These are phyloP conservation scores for Magnaporthiopsis rhizophila DNA, from an alignment of 2,329 filamentous ascomycete species.

Conservation along the genomic window DNA sequence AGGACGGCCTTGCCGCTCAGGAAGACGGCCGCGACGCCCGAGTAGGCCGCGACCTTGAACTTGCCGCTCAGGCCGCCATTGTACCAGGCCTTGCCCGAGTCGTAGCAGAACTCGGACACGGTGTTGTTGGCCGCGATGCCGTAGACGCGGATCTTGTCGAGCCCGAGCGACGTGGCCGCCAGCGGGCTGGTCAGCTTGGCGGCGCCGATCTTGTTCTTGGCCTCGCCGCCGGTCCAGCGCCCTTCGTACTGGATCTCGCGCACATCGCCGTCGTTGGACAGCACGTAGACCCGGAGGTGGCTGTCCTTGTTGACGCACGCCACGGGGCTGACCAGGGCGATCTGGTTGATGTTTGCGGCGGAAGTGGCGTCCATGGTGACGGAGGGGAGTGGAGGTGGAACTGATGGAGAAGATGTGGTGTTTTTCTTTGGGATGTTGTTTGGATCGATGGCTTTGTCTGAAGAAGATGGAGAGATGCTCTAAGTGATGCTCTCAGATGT, in stretches of 20 bases:
- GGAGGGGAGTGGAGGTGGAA: background rate
- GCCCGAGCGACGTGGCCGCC: constrained; percentile 9
- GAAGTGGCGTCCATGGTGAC: background rate
- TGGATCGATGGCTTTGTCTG: background rate
- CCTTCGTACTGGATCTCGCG: constrained; percentile 8
- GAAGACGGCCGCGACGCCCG: constrained; percentile 10
- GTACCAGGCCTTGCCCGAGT: constrained; percentile 9
- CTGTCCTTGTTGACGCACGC: constrained; percentile 10
- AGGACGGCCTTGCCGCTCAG: constrained; percentile 2
- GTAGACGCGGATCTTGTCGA: constrained; percentile 10
- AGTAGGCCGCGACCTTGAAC: constrained; percentile 9
- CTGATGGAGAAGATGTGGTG: background rate
- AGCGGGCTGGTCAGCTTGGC: constrained; percentile 8
- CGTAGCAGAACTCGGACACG: constrained; percentile 5
- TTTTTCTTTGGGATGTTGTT: background rate
- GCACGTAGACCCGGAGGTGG: constrained; percentile 11
- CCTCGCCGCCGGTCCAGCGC: constrained; percentile 3
- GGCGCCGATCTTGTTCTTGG: constrained; percentile 6
- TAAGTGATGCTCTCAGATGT: background rate
- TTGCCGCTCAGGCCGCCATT: constrained; percentile 6
- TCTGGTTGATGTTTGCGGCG: constrained; percentile 6
- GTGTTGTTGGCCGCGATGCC: constrained; percentile 6
- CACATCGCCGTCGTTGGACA: constrained; percentile 10
- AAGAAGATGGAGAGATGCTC: background rate
- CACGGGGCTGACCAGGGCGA: constrained; percentile 8